Evolutionary conservation across 495 filamentous ascomycete genomes (phyloP), one percentile per base, ranked within the genome.

Genomic region (Gamarada debralockiae): DNA sequence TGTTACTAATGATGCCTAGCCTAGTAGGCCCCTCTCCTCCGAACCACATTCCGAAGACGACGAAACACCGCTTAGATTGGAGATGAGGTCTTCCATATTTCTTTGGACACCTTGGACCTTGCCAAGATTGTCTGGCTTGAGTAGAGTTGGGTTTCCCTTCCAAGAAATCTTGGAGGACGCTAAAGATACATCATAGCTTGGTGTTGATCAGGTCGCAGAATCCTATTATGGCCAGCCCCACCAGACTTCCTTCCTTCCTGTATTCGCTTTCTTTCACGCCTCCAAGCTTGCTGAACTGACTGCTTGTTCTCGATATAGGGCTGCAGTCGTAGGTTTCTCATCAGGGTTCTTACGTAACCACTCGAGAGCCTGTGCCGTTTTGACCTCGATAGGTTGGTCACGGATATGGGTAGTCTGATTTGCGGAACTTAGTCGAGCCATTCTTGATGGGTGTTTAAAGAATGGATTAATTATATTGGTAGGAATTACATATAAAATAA

Each of bases 151-250:
- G n/a, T n/a, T n/a, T n/a, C n/a, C n/a, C n/a, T n/a, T n/a, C n/a
- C n/a, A n/a, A n/a, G n/a, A n/a, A n/a, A n/a, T n/a, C n/a, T n/a
- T n/a, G n/a, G n/a, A n/a, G n/a, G n/a, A n/a, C n/a, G n/a, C n/a
- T n/a, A n/a, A n/a, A n/a, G n/a, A n/a, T n/a, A n/a, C n/a, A n/a
- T 47, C 43, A 47, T 14, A 27, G 43, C 43, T 27, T 29, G 43
- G 22, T 20, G n/a, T 27, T 47, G 43, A 27, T 20, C 43, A 47
- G 43, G 24, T 10, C 15, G 9, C 23, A 47, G 24, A 22, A 47
- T 27, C 24, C 17, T 47, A 27, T 47, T 47, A 7, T 47, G 43
- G 12, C 43, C 43, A 15, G n/a, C 39, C n/a, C n/a, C 20, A 15
- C 39, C 39, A 15, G n/a, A 15, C 20, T 43, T 47, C 43, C 17